Base-by-base conservation (phyloP, 768 basidiomycete species). In the Auricularia sp. region DNA sequence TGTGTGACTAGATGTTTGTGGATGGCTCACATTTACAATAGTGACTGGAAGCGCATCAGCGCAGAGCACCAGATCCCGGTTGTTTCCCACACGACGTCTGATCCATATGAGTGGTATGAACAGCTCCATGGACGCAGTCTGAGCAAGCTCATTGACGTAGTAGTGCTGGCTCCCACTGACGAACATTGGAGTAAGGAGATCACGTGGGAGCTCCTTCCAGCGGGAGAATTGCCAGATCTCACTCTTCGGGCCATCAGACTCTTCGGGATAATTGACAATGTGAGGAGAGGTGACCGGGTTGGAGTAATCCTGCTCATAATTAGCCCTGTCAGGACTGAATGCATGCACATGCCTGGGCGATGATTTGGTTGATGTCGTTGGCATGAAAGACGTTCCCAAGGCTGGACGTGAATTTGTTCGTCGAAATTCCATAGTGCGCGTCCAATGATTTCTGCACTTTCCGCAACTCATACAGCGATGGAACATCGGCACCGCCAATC, bases 91-190 rank as follows among this genome's bases (percentile, higher is more conserved):
- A 24, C 24, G 24, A 24, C 24, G 24, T 24, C n/a, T 65, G 24
- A 65, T 61, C 59, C 58, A 61, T 24, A 58, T 36, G 14, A n/a
- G 47, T 34, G 65, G 65, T 18, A 65, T 65, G 5, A 70, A 37
- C 2, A 68, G 63, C 3, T 24, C 11, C 2, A 63, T 62, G 34
- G 34, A 34, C 1, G 45, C 6, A 4, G 69, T 61, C n/a, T 47
- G 6, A 2, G 68, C 64, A 34, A 71, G 42, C 61, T 71, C 68
- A 6, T 71, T 64, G 11, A 70, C 67, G 11, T 65, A 71, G 62
- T 65, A 71, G 10, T 68, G 66, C 42, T 16, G 61, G 51, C 0
- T 59, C 5, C 3, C 69, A 67, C 3, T 61, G 1, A 54, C 21
- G 29, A 45, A 69, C 69, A 69, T 69, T 63, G 69, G 69, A 18